Base-by-base conservation (phyloP, 1,139 yeast species). In the Taphrina communis region DNA sequence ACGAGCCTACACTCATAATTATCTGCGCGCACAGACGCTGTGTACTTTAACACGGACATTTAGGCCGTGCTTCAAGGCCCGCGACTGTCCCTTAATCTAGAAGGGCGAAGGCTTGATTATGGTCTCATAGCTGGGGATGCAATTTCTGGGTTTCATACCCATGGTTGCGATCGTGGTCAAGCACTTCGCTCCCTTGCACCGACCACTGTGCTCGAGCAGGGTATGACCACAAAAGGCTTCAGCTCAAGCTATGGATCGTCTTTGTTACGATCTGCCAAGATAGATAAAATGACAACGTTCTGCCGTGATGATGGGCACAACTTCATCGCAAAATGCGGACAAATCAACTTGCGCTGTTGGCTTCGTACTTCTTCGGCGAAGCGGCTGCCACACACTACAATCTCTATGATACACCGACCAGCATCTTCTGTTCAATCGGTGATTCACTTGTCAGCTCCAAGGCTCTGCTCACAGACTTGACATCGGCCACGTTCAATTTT, bases 381-480 rank as follows among this genome's bases (percentile, higher is more conserved):
- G 53, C n/a, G 12, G 21, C 36, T 50, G 53, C 36, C 2, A 50
- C 36, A 14, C n/a, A 50, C 53, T 50, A 9, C 53, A 50, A 50
- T n/a, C 53, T 50, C n/a, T 25, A 19, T n/a, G 36, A 50, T 50
- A 7, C 48, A 14, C 48, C 48, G 8, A n/a, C n/a, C 8, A 12
- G 36, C 9, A 35, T 25, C 36, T 25, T 50, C 12, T 50, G 53
- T n/a, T 50, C 53, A 11, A 9, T 50, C 53, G 53, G 36, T 11
- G 36, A 50, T n/a, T 21, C 36, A 11, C 53, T 50, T n/a, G 36
- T 50, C 36, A 25, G 53, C 36, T 17, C 53, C 53, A 50, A n/a
- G 2, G 53, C 53, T n/a, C 48, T 14, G 1, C 8, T 11, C 12
- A 14, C 5, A n/a, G 48, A 7, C 8, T 44, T 17, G n/a, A 6